These are phyloP conservation scores for Nyctanthes arbortristis DNA, from an alignment of 257 asterid species.

Conservation along the genomic window DNA sequence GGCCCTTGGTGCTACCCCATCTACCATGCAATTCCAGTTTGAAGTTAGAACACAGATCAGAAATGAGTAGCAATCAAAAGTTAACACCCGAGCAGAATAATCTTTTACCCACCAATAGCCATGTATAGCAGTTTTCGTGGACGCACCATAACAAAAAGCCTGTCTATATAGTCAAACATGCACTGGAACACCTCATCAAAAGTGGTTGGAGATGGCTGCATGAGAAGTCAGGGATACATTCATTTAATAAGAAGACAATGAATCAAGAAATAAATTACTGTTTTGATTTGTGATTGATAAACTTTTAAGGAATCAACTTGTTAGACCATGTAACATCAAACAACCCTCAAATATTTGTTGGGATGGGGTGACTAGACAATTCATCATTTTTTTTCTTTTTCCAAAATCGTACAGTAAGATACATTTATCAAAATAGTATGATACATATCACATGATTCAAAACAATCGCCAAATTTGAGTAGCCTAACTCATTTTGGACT, in stretches of 20 bases:
- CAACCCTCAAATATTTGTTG: no score
- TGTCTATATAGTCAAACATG: slow-evolving; percentile 91
- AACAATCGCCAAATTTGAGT: not conserved
- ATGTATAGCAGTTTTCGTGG: slow-evolving; percentile 86
- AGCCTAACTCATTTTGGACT: not conserved
- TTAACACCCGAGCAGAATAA: slow-evolving; percentile 10
- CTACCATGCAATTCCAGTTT: slow-evolving; percentile 39
- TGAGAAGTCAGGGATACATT: slow-evolving; percentile 25
- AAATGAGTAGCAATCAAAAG: slow-evolving; percentile 15
- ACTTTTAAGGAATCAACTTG: slow-evolving; percentile 1
- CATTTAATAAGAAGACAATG: not conserved
- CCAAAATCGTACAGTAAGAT: no score
- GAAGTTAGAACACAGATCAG: slow-evolving; percentile 15
- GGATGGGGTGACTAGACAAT: no score
- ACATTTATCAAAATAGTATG: not conserved
- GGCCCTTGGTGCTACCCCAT: slow-evolving; percentile 99
- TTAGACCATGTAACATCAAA: not conserved
- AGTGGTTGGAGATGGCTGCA: slow-evolving; percentile 95
- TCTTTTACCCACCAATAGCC: slow-evolving; percentile 86
- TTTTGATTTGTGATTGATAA: not conserved
- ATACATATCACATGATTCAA: not conserved
- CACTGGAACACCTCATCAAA: slow-evolving; percentile 93
- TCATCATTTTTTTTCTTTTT: no score
- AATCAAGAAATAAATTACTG: not conserved
- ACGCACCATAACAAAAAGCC: slow-evolving; percentile 92